These are phyloP conservation scores for Pelomyxa schiedti DNA, from an alignment of 78 protist species.

Conservation along the genomic window DNA sequence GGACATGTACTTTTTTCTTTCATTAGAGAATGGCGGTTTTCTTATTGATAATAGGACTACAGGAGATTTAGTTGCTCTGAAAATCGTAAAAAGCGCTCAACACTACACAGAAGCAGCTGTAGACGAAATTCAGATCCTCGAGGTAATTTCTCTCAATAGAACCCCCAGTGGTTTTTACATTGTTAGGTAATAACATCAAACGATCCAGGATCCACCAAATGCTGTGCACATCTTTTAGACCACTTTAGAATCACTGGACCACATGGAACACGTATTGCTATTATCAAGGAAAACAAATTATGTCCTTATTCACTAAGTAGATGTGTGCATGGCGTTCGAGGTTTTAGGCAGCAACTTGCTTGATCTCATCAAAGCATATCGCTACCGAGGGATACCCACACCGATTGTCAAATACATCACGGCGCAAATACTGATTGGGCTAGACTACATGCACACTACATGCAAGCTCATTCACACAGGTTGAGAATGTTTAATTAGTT, in stretches of 20 bases:
- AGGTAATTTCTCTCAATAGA: slow-evolving; percentile 1
- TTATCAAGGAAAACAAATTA: background rate
- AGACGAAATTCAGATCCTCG: slow-evolving; percentile 66
- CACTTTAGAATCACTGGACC: slow-evolving; percentile 65
- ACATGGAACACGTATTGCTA: slow-evolving; percentile 41
- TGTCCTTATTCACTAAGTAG: background rate
- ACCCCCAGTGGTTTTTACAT: too few species aligned
- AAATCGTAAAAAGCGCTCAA: slow-evolving; percentile 68
- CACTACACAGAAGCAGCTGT: slow-evolving; percentile 84
- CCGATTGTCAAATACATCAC: slow-evolving; percentile 53
- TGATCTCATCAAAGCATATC: slow-evolving; percentile 50
- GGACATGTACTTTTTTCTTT: slow-evolving; percentile 30
- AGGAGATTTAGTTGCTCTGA: slow-evolving; percentile 57
- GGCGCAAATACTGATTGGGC: slow-evolving; percentile 53
- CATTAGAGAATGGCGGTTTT: background rate
- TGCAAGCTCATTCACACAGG: slow-evolving; percentile 90
- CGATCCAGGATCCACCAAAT: background rate
- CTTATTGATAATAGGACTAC: background rate
- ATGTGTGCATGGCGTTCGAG: slow-evolving; percentile 87
- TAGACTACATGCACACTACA: slow-evolving; percentile 73
- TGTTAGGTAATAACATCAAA: too few species aligned
- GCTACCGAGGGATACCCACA: slow-evolving; percentile 82
- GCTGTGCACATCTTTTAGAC: slow-evolving; percentile 50
- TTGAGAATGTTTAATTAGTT: slow-evolving; percentile 22
- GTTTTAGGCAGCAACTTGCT: slow-evolving; percentile 82